Percentiles rank a stretch among this genome's conserved stretches.
phyloP scores from a whole-genome alignment of 768 basidiomycete species.

The Gautieria morchelliformis region DNA sequence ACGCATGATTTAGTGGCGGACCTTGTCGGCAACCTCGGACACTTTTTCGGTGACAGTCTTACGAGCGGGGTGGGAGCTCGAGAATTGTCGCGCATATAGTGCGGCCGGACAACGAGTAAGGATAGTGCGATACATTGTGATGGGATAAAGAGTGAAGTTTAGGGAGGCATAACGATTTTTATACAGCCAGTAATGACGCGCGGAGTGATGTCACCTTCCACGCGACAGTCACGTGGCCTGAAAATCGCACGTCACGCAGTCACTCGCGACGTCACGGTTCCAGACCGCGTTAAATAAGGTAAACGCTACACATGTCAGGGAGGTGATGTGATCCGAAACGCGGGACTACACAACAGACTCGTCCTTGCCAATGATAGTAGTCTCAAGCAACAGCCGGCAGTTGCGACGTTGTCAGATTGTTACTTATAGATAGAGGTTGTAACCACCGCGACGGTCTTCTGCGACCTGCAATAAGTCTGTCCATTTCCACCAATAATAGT shows the following conservation, averaged over 20 bases:
- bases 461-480: too few species aligned
- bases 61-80: constrained; percentile 20
- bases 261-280: too few species aligned
- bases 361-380: too few species aligned
- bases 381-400: too few species aligned
- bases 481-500: too few species aligned
- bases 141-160: background rate
- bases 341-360: too few species aligned
- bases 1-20: constrained; percentile 8
- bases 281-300: too few species aligned
- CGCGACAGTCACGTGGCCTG: background rate
- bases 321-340: too few species aligned
- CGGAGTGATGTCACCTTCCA: background rate
- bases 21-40: constrained; percentile 29
- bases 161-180: background rate
- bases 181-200: background rate
- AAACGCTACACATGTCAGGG: too few species aligned
- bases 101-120: constrained; percentile 11
- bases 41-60: constrained; percentile 32
- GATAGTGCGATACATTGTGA: constrained; percentile 20
- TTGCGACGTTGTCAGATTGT: too few species aligned
- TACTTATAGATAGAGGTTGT: too few species aligned
- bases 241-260: background rate
- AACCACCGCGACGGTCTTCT: too few species aligned
- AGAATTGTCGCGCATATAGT: constrained; percentile 18